These are phyloP conservation scores for Aspergillus neotritici DNA, from an alignment of 2,329 filamentous ascomycete species.

Conservation along the genomic window DNA sequence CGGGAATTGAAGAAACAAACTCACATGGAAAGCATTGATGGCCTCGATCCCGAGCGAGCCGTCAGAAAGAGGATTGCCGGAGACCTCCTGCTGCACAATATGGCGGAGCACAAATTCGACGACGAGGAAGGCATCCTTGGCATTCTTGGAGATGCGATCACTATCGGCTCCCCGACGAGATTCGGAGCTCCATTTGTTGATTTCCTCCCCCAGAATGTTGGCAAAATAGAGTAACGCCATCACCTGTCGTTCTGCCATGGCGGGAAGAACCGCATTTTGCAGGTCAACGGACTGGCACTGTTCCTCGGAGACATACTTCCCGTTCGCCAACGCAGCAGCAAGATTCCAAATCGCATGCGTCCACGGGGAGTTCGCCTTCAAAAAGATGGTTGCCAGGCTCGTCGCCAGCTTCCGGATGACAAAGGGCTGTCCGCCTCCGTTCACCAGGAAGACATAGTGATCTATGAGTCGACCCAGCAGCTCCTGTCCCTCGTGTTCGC, in stretches of 20 bases:
- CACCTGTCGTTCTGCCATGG: slow-evolving; percentile 31
- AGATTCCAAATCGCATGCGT: slow-evolving; percentile 32
- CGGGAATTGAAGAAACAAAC: slow-evolving; percentile 4
- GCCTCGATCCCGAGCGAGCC: slow-evolving; percentile 27
- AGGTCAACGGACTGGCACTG: slow-evolving; percentile 27
- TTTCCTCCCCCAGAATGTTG: slow-evolving; percentile 38
- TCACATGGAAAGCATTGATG: slow-evolving; percentile 34
- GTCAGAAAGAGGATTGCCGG: slow-evolving; percentile 16
- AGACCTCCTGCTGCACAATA: slow-evolving; percentile 21
- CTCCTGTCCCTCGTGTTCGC: slow-evolving; percentile 26
- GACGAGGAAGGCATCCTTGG: slow-evolving; percentile 33
- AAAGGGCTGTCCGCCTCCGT: slow-evolving; percentile 33
- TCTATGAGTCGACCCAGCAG: slow-evolving; percentile 39
- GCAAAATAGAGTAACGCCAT: slow-evolving; percentile 36
- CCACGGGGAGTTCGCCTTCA: slow-evolving; percentile 37
- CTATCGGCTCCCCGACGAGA: slow-evolving; percentile 13
- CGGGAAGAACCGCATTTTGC: slow-evolving; percentile 29
- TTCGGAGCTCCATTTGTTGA: slow-evolving; percentile 21
- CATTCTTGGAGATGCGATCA: slow-evolving; percentile 22
- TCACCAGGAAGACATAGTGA: slow-evolving; percentile 39
- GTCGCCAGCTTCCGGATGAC: slow-evolving; percentile 45
- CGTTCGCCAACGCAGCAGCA: slow-evolving; percentile 35
- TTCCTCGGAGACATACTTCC: slow-evolving; percentile 32
- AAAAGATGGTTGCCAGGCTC: slow-evolving; percentile 41
- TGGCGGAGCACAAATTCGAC: slow-evolving; percentile 33